Evolutionary conservation across 176 grass and related monocot species (phyloP), one percentile per base, ranked within the genome.

Genomic region (Coix lacrymajobi): DNA sequence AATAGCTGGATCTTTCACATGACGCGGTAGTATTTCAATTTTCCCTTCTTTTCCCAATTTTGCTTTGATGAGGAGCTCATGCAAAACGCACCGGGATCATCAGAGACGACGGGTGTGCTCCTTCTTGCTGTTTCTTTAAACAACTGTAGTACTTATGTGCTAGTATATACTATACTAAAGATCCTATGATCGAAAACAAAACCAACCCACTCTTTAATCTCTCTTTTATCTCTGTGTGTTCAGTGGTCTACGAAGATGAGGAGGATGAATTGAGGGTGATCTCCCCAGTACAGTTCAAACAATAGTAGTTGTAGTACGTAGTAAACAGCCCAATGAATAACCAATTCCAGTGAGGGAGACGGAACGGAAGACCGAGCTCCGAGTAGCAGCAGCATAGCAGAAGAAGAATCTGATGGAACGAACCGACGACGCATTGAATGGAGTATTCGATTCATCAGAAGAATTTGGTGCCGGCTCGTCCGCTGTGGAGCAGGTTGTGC

Each of bases 401-500:
- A 24, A 57, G 49, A 52, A 22, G 52, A 57, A 57, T 57, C 8
- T 24, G 52, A 57, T 56, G 51, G 51, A 56, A n/a, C 51, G 51
- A n/a, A 56, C 51, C 45, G 45, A 49, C 46, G 46, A 48, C 45
- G n/a, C n/a, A n/a, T n/a, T n/a, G n/a, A n/a, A n/a, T n/a, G n/a
- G n/a, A n/a, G n/a, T n/a, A n/a, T n/a, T n/a, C n/a, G n/a, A n/a
- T 54, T n/a, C 1, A 65, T 76, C 57, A 93, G 77, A 93, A 90
- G 79, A 93, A 93, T 19, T 89, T 52, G 1, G 91, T 93, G 63
- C 88, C 91, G 45, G 88, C 88, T 31, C 68, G 70, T 64, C 91
- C 91, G 3, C 73, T 83, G 76, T 93, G 91, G 45, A 93, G 86
- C 24, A 93, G 77, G 71, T 90, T 93, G 84, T 93, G 91, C 12